phyloP scores from a whole-genome alignment of 306 rosid species.

The Potentilla sterilis region DNA sequence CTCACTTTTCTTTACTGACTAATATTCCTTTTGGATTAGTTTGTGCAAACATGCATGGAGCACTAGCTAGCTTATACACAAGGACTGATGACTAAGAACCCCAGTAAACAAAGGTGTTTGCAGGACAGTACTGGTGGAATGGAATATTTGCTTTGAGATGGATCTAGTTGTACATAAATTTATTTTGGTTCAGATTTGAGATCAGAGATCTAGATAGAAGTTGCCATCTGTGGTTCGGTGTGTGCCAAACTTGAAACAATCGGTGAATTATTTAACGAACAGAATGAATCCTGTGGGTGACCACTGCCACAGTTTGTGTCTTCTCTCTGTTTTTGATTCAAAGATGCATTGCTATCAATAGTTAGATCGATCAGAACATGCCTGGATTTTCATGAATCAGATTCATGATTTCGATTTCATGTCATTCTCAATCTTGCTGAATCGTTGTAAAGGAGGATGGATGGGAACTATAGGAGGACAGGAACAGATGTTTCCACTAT shows the following conservation, averaged over 20 bases:
- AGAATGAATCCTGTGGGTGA: slow-evolving; percentile 26
- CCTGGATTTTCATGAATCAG: not conserved
- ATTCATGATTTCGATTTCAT: not conserved
- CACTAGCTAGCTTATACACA: not conserved
- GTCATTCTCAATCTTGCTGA: not conserved
- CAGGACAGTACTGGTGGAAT: not conserved
- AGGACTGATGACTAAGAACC: not conserved
- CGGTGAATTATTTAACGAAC: slow-evolving; percentile 26
- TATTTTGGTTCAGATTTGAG: not conserved
- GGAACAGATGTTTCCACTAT: not conserved
- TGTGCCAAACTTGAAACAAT: slow-evolving; percentile 6
- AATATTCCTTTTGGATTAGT: not conserved
- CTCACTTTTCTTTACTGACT: not conserved
- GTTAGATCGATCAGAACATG: not conserved
- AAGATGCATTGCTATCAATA: not conserved
- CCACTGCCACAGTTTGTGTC: slow-evolving; percentile 15
- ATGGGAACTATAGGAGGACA: not conserved
- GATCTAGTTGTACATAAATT: not conserved
- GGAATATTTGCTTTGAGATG: slow-evolving; percentile 29
- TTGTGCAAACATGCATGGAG: too few species aligned
- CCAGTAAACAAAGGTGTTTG: not conserved
- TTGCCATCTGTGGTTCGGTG: slow-evolving; percentile 11
- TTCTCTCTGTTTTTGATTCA: not conserved
- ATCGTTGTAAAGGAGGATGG: slow-evolving; percentile 6
- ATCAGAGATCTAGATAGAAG: slow-evolving; percentile 18